A percentile compares a stretch with the other conserved stretches of the same genome.
These are phyloP conservation scores for Biscogniauxia sp. DNA, from an alignment of 2,329 filamentous ascomycete genomes.

Conservation along the genomic window DNA sequence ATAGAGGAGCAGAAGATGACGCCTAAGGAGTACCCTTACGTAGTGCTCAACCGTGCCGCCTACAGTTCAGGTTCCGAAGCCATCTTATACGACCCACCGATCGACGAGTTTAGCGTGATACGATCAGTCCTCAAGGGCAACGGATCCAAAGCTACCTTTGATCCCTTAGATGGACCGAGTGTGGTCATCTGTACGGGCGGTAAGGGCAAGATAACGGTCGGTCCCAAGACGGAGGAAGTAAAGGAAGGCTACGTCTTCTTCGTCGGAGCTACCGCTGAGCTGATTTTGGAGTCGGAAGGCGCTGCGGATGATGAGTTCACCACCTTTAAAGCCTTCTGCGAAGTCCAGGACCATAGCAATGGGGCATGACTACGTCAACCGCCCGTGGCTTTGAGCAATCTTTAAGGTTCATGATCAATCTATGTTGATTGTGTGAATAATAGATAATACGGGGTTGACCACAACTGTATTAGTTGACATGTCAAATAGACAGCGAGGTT, in stretches of 20 bases:
- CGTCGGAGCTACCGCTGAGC: constrained; percentile 83
- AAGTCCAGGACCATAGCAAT: constrained; percentile 59
- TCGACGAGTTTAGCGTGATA: constrained; percentile 92
- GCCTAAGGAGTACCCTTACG: constrained; percentile 82
- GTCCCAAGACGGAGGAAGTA: constrained; percentile 73
- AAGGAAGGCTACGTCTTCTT: constrained; percentile 75
- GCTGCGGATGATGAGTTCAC: constrained; percentile 68
- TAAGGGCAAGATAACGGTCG: constrained; percentile 79
- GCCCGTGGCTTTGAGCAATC: constrained; percentile 6
- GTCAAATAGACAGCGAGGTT: too few relatives aligned
- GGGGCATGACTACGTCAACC: constrained; percentile 18
- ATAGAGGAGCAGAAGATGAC: constrained; percentile 94
- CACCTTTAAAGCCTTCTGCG: constrained; percentile 92
- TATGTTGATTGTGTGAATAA: not conserved
- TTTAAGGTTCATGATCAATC: not conserved
- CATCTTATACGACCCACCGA: constrained; percentile 87
- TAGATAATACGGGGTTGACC: not conserved
- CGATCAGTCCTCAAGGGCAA: constrained; percentile 69
- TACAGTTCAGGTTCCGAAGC: constrained; percentile 75
- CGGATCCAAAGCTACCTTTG: constrained; percentile 83
- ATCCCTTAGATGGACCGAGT: constrained; percentile 81
- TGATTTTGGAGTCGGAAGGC: constrained; percentile 68
- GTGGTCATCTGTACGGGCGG: constrained; percentile 89
- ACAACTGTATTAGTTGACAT: too few relatives aligned
- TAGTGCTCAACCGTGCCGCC: constrained; percentile 73